phyloP scores from a whole-genome alignment of 176 grass and related monocot species.

The Paspalum vaginatum region DNA sequence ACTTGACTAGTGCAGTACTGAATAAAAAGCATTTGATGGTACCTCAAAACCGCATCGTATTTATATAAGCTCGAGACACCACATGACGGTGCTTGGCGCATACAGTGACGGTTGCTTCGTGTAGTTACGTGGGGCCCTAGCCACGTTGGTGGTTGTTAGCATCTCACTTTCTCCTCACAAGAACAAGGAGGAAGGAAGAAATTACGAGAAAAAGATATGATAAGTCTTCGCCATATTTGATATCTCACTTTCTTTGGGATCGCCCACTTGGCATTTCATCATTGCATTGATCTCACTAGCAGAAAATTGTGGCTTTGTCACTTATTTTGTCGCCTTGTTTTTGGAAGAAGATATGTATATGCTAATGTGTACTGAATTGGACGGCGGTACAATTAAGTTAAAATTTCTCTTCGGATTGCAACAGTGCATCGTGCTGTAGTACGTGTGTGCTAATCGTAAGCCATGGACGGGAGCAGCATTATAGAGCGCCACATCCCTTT shows the following conservation, averaged over 20 bases:
- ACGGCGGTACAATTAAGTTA: neutral
- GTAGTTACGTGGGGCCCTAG: neutral
- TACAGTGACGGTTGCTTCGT: too few relatives aligned
- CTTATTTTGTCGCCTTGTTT: neutral
- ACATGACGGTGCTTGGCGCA: too few relatives aligned
- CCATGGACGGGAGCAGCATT: neutral
- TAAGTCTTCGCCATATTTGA: neutral
- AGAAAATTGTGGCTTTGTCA: neutral
- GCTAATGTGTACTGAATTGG: neutral
- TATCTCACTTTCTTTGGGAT: neutral
- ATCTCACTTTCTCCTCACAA: constrained; percentile 32
- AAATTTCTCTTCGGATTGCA: neutral
- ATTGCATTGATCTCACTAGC: neutral
- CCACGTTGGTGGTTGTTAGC: constrained; percentile 13
- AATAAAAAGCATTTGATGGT: too few relatives aligned
- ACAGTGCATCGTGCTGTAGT: neutral
- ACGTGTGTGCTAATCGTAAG: too few relatives aligned
- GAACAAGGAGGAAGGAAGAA: neutral
- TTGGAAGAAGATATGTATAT: neutral
- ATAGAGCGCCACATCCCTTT: neutral
- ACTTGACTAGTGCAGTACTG: too few relatives aligned
- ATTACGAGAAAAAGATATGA: neutral
- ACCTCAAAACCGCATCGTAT: too few relatives aligned
- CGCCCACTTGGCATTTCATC: neutral
- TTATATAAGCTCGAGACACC: too few relatives aligned